Evolutionary conservation across 1,284 basidiomycete genomes (phyloP).

Genomic region (Heliocybe sulcata): DNA sequence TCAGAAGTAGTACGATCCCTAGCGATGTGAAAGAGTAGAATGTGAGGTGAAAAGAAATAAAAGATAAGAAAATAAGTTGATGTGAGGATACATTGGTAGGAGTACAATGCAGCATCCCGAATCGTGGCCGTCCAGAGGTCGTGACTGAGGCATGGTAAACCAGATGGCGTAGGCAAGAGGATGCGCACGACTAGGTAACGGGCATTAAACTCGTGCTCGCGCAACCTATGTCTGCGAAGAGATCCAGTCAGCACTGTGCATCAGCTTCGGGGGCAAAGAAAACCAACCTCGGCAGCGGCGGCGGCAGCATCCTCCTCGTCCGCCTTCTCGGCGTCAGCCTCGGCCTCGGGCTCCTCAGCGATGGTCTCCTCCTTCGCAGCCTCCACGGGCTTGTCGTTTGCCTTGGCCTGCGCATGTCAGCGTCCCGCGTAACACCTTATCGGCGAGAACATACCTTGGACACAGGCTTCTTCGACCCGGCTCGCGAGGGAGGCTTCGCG

Average conservation of each 20-base stretch:
- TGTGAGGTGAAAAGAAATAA: neutral
- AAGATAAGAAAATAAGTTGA: neutral
- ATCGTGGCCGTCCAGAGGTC: neutral
- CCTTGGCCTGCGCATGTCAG: neutral
- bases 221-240: neutral
- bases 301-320: neutral
- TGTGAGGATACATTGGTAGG: neutral
- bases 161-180: too few relatives aligned
- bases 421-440: neutral
- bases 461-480: neutral
- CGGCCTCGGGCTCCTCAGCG: neutral
- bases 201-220: too few relatives aligned
- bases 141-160: neutral
- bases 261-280: neutral
- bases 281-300: neutral
- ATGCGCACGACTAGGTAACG: too few relatives aligned
- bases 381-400: neutral
- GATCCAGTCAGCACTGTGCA: neutral
- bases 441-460: neutral
- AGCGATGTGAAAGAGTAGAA: neutral
- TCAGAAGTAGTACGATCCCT: neutral
- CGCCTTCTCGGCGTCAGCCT: neutral
- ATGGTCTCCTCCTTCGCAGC: neutral
- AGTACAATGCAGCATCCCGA: neutral
- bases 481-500: neutral